Evolutionary conservation across 2,329 filamentous ascomycete species (phyloP).

Genomic region (Fusarium fracticaudum): DNA sequence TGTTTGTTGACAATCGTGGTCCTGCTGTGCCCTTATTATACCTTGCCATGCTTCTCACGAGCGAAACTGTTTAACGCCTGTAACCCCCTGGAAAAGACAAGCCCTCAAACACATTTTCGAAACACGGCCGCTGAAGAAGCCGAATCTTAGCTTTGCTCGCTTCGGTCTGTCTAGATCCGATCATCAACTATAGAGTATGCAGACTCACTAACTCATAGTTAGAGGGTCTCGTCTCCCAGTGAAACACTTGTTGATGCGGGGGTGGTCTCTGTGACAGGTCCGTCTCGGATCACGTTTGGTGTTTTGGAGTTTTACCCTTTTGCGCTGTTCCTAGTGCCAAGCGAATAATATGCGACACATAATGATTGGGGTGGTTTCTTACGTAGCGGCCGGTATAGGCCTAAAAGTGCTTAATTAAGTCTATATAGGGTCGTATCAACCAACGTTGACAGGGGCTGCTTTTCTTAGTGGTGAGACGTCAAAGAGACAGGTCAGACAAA

Average conservation of each 20-base stretch:
- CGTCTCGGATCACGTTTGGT: slow-evolving; percentile 49
- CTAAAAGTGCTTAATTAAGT: slow-evolving; percentile 7
- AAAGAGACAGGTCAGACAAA: slow-evolving; percentile 22
- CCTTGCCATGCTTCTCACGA: not conserved
- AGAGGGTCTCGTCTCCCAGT: too few relatives aligned
- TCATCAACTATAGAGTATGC: not conserved
- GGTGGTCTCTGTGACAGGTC: slow-evolving; percentile 47
- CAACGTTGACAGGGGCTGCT: not conserved
- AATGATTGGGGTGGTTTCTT: slow-evolving; percentile 3
- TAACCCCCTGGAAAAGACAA: slow-evolving; percentile 14
- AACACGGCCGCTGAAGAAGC: slow-evolving; percentile 36
- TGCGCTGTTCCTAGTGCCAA: slow-evolving; percentile 14
- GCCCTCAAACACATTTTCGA: slow-evolving; percentile 30
- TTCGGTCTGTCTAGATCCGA: slow-evolving; percentile 37
- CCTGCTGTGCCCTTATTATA: slow-evolving; percentile 28
- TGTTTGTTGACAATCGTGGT: slow-evolving; percentile 16
- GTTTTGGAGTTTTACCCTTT: slow-evolving; percentile 30
- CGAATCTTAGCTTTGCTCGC: slow-evolving; percentile 13
- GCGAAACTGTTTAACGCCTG: not conserved
- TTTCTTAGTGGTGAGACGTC: slow-evolving; percentile 28
- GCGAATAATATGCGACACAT: slow-evolving; percentile 11
- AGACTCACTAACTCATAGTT: too few relatives aligned
- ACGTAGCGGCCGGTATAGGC: slow-evolving; percentile 25
- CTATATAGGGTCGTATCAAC: slow-evolving; percentile 18
- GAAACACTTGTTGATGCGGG: slow-evolving; percentile 30